These are phyloP conservation scores for Neospermospora avenae DNA, from an alignment of 2,329 filamentous ascomycete genomes.

Conservation along the genomic window DNA sequence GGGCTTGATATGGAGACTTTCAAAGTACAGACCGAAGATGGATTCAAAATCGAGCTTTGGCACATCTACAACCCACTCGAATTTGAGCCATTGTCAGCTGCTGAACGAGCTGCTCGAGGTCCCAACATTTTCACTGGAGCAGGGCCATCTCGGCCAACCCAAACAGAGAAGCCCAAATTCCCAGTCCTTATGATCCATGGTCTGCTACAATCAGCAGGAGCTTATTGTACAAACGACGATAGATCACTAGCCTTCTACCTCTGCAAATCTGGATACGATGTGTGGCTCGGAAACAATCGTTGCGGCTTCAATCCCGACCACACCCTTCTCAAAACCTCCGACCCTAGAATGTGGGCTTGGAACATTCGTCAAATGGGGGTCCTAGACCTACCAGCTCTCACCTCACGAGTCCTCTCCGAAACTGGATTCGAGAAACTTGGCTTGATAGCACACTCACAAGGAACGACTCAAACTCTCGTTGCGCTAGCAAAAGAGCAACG, in stretches of 20 bases:
- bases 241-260: slow-evolving; percentile 88
- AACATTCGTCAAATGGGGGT: slow-evolving; percentile 93
- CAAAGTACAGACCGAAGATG: slow-evolving; percentile 87
- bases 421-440: slow-evolving; percentile 82
- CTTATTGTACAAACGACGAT: slow-evolving; percentile 88
- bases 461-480: slow-evolving; percentile 83
- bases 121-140: slow-evolving; percentile 59
- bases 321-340: slow-evolving; percentile 62
- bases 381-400: slow-evolving; percentile 78
- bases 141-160: slow-evolving; percentile 38
- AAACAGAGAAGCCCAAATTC: slow-evolving; percentile 52
- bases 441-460: slow-evolving; percentile 84
- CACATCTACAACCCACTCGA: slow-evolving; percentile 84
- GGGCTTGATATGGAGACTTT: slow-evolving; percentile 83
- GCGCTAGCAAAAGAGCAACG: slow-evolving; percentile 87
- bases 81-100: slow-evolving; percentile 50
- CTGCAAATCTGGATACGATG: slow-evolving; percentile 87
- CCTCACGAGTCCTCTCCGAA: slow-evolving; percentile 74
- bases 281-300: slow-evolving; percentile 93
- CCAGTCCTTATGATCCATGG: slow-evolving; percentile 87
- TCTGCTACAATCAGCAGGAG: slow-evolving; percentile 80
- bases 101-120: slow-evolving; percentile 51
- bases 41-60: slow-evolving; percentile 85
- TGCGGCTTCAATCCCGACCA: slow-evolving; percentile 83
- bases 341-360: slow-evolving; percentile 96